Evolutionary conservation across 2,329 filamentous ascomycete genomes (phyloP).

Genomic region (Phialophora macrospora): DNA sequence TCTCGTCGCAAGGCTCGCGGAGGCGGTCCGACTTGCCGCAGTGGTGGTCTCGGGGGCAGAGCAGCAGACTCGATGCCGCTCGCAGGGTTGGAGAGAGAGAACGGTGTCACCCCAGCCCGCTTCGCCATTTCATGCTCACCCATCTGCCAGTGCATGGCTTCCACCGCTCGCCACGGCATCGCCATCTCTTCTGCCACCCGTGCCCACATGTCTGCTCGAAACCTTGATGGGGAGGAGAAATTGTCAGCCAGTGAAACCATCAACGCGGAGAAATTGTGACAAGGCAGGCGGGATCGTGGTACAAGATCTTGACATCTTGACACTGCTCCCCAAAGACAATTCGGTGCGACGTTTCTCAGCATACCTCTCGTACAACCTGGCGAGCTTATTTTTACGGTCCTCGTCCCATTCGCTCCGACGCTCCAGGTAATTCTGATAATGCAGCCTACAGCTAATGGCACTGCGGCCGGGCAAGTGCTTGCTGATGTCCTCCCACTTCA

Average conservation of each 20-base stretch:
- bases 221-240: slow-evolving; percentile 60
- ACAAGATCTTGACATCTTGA: slow-evolving; percentile 20
- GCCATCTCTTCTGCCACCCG: slow-evolving; percentile 94
- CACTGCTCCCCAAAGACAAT: slow-evolving; percentile 7
- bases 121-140: slow-evolving; percentile 93
- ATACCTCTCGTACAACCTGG: slow-evolving; percentile 91
- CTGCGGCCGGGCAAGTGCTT: slow-evolving; percentile 87
- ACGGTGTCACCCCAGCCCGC: slow-evolving; percentile 86
- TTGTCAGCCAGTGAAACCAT: slow-evolving; percentile 15
- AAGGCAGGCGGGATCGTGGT: not conserved
- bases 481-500: slow-evolving; percentile 99
- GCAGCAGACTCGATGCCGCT: slow-evolving; percentile 23
- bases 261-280: slow-evolving; percentile 11
- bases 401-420: slow-evolving; percentile 94
- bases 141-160: slow-evolving; percentile 98
- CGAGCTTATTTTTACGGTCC: slow-evolving; percentile 95
- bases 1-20: slow-evolving; percentile 47
- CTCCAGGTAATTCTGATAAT: slow-evolving; percentile 98
- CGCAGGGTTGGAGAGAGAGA: slow-evolving; percentile 65
- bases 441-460: slow-evolving; percentile 89
- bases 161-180: slow-evolving; percentile 91
- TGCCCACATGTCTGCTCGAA: slow-evolving; percentile 97
- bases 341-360: slow-evolving; percentile 44
- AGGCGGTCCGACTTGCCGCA: slow-evolving; percentile 27
- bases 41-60: slow-evolving; percentile 25